Evolutionary conservation across 2,329 filamentous ascomycete genomes (phyloP), one percentile per base, ranked within the genome.

Genomic region (Fusarium nelsonii): DNA sequence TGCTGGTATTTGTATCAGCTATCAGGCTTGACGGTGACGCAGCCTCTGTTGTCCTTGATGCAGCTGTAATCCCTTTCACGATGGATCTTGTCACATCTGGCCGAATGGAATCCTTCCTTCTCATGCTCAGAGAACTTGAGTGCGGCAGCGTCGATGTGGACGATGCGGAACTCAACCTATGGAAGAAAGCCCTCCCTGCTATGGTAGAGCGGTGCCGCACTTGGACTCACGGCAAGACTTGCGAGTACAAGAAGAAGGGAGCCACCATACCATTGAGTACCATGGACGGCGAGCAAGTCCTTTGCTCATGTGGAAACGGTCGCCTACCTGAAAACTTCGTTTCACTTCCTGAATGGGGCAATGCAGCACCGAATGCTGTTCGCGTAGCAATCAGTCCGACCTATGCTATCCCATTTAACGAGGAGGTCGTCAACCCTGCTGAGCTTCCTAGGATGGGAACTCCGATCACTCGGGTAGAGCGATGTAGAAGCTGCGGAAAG

Each of bases 301-400:
- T 87, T 20, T 86, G 84, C 71, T 77, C 74, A 5, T 86, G 84
- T 48, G 83, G 84, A 30, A 73, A 78, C 18, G 84, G 84, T 0
- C 69, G 75, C 30, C 61, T 85, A 7, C 83, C 83, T 0, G 63
- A 76, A 0, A 52, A 73, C 44, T 87, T 80, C 54, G 66, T 81
- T 39, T 58, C 72, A 5, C 49, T 85, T 8, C 82, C 83, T 0
- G 78, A 80, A 18, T 84, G 84, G 79, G 79, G 84, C 1, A 76
- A 73, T 10, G 80, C 80, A 12, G 76, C 78, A 2, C 74, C 78
- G 55, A 76, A 82, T 49, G 81, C 84, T 30, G 86, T 88, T 30
- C 82, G 89, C 8, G 78, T 88, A 8, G 87, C 86, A 6, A 86
- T 90, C 68, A 89, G 87, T 57, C 86, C 86, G 0, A 76, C 79